Evolutionary conservation across 768 basidiomycete species (phyloP).

Genomic region (Russula emetica): DNA sequence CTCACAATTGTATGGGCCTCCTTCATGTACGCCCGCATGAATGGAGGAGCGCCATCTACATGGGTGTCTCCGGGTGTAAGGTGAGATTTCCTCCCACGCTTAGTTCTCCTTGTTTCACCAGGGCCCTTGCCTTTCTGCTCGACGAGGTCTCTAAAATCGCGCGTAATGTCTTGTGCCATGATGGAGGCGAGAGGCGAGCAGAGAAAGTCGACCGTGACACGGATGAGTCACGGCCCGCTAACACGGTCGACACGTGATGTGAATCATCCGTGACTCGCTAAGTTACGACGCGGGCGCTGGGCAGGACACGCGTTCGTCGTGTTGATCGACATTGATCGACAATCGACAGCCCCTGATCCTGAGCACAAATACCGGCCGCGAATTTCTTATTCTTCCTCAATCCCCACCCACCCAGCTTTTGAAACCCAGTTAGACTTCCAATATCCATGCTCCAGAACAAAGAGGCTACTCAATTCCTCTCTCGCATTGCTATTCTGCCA

Average conservation of each 20-base stretch:
- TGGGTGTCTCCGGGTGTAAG: conserved; percentile 18
- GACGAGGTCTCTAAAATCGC: conserved; percentile 19
- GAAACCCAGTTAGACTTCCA: background rate
- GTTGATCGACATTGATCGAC: too few species aligned
- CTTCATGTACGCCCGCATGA: conserved; percentile 63
- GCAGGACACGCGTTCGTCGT: background rate
- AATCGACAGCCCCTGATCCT: too few species aligned
- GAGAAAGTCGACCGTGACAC: background rate
- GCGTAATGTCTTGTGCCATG: conserved; percentile 22
- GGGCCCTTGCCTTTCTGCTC: conserved; percentile 11
- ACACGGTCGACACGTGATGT: conserved; percentile 9
- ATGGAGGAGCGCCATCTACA: conserved; percentile 28
- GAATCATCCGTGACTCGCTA: background rate
- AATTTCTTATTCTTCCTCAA: background rate
- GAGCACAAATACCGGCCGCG: background rate
- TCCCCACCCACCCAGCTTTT: background rate
- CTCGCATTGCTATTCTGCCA: conserved; percentile 30
- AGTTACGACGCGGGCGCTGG: background rate
- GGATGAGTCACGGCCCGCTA: background rate
- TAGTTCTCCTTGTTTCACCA: conserved; percentile 10
- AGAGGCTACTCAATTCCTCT: conserved; percentile 33
- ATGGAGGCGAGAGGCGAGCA: too few species aligned
- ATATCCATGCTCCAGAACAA: conserved; percentile 31
- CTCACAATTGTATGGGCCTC: conserved; percentile 72
- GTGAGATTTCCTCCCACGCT: conserved; percentile 1